A percentile compares a stretch with the other conserved stretches of the same genome.
Evolutionary conservation across 2,329 filamentous ascomycete genomes (phyloP).

Genomic region (Neofusicoccum sp.): DNA sequence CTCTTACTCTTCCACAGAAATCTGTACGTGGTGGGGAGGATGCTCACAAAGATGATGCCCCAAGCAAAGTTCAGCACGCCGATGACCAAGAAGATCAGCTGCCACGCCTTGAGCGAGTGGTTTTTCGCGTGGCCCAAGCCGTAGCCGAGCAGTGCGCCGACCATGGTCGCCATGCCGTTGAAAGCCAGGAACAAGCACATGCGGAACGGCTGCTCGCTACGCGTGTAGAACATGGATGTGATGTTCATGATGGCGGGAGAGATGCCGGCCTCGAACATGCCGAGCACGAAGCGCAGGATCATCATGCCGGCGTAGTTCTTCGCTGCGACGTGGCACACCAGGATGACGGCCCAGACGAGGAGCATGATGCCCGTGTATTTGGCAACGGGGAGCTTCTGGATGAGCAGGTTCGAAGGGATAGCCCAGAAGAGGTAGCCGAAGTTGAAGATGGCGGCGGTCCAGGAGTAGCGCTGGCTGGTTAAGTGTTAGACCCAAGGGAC

Average conservation of each 20-base stretch:
- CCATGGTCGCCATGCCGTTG: slow-evolving; percentile 40
- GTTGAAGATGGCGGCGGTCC: slow-evolving; percentile 45
- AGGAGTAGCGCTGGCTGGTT: slow-evolving; percentile 38
- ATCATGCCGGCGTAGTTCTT: slow-evolving; percentile 39
- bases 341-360: slow-evolving; percentile 45
- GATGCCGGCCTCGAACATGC: slow-evolving; percentile 39
- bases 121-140: slow-evolving; percentile 33
- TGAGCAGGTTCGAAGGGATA: slow-evolving; percentile 39
- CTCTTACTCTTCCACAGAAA: background rate
- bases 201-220: slow-evolving; percentile 42
- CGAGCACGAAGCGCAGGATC: slow-evolving; percentile 33
- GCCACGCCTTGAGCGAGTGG: slow-evolving; percentile 31
- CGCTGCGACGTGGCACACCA: slow-evolving; percentile 42
- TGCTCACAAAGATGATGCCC: slow-evolving; percentile 30
- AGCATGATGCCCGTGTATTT: slow-evolving; percentile 40
- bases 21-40: background rate
- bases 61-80: slow-evolving; percentile 38
- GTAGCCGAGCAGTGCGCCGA: slow-evolving; percentile 37
- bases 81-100: slow-evolving; percentile 39
- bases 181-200: slow-evolving; percentile 46
- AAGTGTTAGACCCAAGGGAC: background rate
- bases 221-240: slow-evolving; percentile 38
- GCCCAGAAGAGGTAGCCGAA: slow-evolving; percentile 46
- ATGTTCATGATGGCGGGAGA: slow-evolving; percentile 39
- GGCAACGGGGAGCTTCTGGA: slow-evolving; percentile 36